These are phyloP conservation scores for Endothia cerciana DNA, from an alignment of 2,329 filamentous ascomycete species.

Conservation along the genomic window DNA sequence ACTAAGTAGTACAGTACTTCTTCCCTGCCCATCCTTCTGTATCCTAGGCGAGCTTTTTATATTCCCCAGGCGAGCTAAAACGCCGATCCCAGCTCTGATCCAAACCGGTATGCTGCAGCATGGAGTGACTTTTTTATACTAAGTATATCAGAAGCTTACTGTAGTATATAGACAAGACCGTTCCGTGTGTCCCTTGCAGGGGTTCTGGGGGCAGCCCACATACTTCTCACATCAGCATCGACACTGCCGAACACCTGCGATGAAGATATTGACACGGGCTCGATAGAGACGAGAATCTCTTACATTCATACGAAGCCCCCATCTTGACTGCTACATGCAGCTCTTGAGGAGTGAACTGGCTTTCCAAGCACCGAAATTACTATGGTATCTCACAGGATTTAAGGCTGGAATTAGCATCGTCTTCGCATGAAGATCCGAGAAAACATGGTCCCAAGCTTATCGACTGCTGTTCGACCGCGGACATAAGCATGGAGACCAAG, in stretches of 20 bases:
- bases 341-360: background rate
- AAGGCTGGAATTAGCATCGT: background rate
- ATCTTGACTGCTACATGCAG: background rate
- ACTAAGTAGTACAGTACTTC: no score
- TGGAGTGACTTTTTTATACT: background rate
- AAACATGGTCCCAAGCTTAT: background rate
- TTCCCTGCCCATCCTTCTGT: no score
- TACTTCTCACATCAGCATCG: background rate
- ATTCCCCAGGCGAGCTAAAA: no score
- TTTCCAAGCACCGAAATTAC: background rate
- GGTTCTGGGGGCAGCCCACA: no score
- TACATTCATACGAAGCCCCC: background rate
- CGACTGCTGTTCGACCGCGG: background rate
- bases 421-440: background rate
- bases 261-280: background rate
- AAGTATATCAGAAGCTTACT: background rate
- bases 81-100: no score
- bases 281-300: background rate
- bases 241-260: background rate
- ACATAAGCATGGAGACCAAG: background rate
- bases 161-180: no score
- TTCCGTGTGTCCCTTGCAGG: no score
- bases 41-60: no score
- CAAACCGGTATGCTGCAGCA: background rate
- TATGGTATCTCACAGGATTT: background rate